A percentile compares a stretch with the other conserved stretches of the same genome.
Conservation (phyloP, 108 stramenopile genomes). For the Epithemia pelagica region DNA sequence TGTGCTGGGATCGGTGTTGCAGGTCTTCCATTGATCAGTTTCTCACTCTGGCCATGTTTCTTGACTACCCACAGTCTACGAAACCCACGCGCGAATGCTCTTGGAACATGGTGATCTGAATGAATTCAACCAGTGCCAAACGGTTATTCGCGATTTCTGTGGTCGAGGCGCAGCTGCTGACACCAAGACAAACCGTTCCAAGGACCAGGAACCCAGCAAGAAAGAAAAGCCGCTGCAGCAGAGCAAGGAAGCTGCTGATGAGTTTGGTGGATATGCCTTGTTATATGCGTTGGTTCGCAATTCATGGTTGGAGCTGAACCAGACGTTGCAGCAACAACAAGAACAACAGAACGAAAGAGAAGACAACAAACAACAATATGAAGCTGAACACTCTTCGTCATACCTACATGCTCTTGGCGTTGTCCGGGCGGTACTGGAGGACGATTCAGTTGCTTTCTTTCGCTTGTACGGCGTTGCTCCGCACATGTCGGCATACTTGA, state of each 20-base stretch:
- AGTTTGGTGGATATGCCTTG: slow-evolving; percentile 66
- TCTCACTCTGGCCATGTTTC: not conserved
- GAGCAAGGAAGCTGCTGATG: slow-evolving; percentile 36
- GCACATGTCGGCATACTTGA: slow-evolving; percentile 46
- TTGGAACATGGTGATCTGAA: slow-evolving; percentile 75
- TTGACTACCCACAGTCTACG: slow-evolving; percentile 47
- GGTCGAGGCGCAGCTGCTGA: not conserved
- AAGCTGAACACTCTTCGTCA: not conserved
- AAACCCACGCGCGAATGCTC: slow-evolving; percentile 75
- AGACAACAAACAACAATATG: not conserved
- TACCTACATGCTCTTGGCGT: slow-evolving; percentile 36
- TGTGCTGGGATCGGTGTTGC: not conserved
- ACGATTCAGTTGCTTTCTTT: slow-evolving; percentile 45
- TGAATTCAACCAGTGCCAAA: slow-evolving; percentile 86
- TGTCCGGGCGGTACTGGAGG: slow-evolving; percentile 24
- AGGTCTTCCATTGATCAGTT: not conserved
- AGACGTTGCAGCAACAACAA: slow-evolving; percentile 4
- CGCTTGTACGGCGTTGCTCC: slow-evolving; percentile 45
- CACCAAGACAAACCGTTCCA: not conserved
- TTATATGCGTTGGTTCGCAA: slow-evolving; percentile 64
- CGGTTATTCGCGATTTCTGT: slow-evolving; percentile 37
- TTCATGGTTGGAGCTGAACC: slow-evolving; percentile 33
- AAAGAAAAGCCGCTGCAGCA: slow-evolving; percentile 11
- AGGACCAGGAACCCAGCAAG: not conserved
- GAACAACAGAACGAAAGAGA: not conserved